phyloP scores from a whole-genome alignment of 2,329 filamentous ascomycete species.

The Cryoendolithus antarcticus region DNA sequence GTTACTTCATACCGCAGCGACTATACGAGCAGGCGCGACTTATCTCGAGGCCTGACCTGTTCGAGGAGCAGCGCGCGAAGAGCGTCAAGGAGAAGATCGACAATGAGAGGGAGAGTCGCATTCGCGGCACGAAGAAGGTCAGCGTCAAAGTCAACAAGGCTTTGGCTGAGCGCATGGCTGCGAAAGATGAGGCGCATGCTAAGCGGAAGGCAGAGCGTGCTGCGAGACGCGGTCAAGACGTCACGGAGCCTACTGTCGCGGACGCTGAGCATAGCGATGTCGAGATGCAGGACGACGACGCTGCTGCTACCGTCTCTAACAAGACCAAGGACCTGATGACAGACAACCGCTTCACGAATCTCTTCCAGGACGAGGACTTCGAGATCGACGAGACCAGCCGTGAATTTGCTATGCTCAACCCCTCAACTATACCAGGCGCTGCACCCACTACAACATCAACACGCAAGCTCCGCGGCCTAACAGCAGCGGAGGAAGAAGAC shows the following conservation, averaged over 20 bases:
- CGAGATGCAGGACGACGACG: conserved; percentile 20
- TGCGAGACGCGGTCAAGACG: conserved; percentile 47
- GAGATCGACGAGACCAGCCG: conserved; percentile 76
- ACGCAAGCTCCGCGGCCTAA: conserved; percentile 38
- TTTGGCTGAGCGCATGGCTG: conserved; percentile 51
- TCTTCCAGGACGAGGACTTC: conserved; percentile 92
- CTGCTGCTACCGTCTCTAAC: conserved; percentile 18
- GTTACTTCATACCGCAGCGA: conserved; percentile 91
- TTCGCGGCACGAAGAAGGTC: conserved; percentile 88
- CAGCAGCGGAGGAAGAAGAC: conserved; percentile 48
- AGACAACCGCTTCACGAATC: conserved; percentile 72
- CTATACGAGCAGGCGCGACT: conserved; percentile 89
- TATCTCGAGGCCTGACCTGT: conserved; percentile 86
- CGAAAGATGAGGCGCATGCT: conserved; percentile 56
- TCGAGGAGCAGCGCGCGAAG: conserved; percentile 84
- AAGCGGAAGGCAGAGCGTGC: conserved; percentile 33
- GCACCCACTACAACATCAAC: conserved; percentile 18
- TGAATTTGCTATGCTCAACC: conserved; percentile 82
- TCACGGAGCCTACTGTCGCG: conserved; percentile 19
- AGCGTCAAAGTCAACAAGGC: conserved; percentile 77
- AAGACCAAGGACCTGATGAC: conserved; percentile 47
- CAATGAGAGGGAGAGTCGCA: conserved; percentile 89
- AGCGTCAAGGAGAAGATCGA: conserved; percentile 90
- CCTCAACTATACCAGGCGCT: conserved; percentile 50
- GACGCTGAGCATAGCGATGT: conserved; percentile 40